A percentile compares a stretch with the other conserved stretches of the same genome.
Conservation (phyloP, 192 early-diverging fungal genomes). For the Rhizophagus sp. region DNA sequence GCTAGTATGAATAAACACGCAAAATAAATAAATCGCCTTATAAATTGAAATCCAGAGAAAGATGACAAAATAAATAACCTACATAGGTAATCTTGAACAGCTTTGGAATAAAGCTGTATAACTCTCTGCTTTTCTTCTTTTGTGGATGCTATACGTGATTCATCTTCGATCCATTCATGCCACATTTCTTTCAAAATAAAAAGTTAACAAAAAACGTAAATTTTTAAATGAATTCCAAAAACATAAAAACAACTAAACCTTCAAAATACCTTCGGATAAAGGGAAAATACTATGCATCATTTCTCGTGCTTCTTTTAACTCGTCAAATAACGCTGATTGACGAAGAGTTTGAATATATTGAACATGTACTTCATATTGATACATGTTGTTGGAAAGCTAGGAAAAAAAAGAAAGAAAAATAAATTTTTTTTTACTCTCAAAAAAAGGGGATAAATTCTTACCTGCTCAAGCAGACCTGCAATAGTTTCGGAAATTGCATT, state of each 20-base stretch:
- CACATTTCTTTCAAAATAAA: conserved; percentile 58
- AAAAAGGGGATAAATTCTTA: not conserved
- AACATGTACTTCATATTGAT: conserved; percentile 57
- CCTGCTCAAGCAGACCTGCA: not conserved
- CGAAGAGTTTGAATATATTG: conserved; percentile 47
- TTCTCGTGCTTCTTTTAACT: conserved; percentile 56
- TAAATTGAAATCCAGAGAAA: not conserved
- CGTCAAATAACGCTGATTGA: conserved; percentile 41
- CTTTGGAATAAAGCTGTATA: conserved; percentile 51
- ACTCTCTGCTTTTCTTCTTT: conserved; percentile 52
- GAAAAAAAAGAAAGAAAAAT: not conserved
- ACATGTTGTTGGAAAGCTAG: conserved; percentile 33
- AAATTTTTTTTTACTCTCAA: not conserved
- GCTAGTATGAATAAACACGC: conserved; percentile 42
- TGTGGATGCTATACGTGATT: conserved; percentile 46
- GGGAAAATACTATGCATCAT: conserved; percentile 61
- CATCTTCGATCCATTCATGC: conserved; percentile 75
- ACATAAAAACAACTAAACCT: not conserved
- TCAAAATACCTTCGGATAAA: conserved; percentile 59
- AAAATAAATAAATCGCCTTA: not conserved
- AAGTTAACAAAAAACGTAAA: too few species aligned
- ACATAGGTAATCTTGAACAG: conserved; percentile 74
- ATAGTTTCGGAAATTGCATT: not conserved
- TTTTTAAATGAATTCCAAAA: too few species aligned
- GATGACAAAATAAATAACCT: conserved; percentile 29